Base-by-base conservation (phyloP, 164 flowering plant species). In the Paratinospora sagittata region DNA sequence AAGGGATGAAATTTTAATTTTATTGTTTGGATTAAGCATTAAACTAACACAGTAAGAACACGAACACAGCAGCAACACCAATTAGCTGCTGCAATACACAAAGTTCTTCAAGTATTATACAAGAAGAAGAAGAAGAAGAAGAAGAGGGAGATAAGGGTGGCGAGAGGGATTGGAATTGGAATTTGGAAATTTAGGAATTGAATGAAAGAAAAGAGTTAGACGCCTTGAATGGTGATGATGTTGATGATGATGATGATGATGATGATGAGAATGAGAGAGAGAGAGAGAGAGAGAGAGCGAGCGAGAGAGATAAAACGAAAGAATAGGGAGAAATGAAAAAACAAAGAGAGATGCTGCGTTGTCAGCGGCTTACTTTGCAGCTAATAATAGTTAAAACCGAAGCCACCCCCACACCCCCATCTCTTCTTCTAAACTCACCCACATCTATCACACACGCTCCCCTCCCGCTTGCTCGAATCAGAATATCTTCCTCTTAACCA, bases 321-420 rank as follows among this genome's bases (percentile, higher is more conserved):
- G n/a, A 34, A 13, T 26, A n/a, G 55, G 57, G 62, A 41, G 57
- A 66, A 72, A 71, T 61, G 75, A 81, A 47, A 75, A 78, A 84
- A 80, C 77, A 79, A 76, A 77, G 63, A n/a, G 68, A 78, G 81
- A 79, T 82, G 87, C 78, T 84, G 81, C 77, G 83, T 75, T 81
- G 84, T 83, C 88, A 80, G 80, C 78, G 64, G 79, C 84, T 81
- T 78, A 79, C 86, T 81, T 83, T 80, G 85, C 79, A 76, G 82
- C 85, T 81, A 82, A 80, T 81, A 83, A 80, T 83, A 83, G 83
- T 79, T 80, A 78, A 81, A 81, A 78, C 74, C 61, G 62, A 63
- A 41, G 63, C 36, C 52, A 23, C 64, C 33, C n/a, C 23, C 66
- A 61, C 39, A 30, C 72, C 4, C 14, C 7, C 55, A 13, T 16